Base-by-base conservation (phyloP, 805 yeast genomes). In the Ogataea pini region DNA sequence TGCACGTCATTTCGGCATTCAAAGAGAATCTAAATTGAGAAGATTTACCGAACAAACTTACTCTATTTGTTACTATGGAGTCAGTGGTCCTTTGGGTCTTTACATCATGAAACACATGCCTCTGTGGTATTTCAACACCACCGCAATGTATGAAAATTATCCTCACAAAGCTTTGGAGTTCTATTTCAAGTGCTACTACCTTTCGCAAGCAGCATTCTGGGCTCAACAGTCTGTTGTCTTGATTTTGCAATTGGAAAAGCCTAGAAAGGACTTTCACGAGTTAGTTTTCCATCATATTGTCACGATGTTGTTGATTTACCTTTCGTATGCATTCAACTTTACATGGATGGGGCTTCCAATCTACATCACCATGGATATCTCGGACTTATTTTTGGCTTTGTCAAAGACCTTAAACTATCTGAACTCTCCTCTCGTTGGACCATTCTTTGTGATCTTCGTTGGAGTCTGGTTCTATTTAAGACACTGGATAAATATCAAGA, bases 181-280 rank as follows among this genome's bases (percentile, higher is more conserved):
- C 51, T 72, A 76, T 48, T 86, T 86, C 73, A 94, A 94, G 71
- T 67, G 82, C 12, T 94, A 86, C 64, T 94, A 94, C 66, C 73
- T 94, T 52, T 82, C 87, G 36, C 98, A 94, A 72, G 97, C 98
- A 5, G 86, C 97, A 4, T 94, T 89, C 69, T 94, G 99, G 99
- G 83, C 90, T 18, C 99, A 94, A 72, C 99, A 94, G 71, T 84
- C 95, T 1, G 82, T 87, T 34, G 86, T 94, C 27, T 74, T 94
- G 54, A 71, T 82, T 39, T 75, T 94, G 54, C 96, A 86, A 67
- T 76, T 94, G 51, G 99, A 94, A 69, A 89, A 89, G 67, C 98
- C 97, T 49, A 80, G 99, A 68, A 91, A 90, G 69, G 99, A 94
- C 67, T 91, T 83, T 70, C 73, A 83, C 59, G 99, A 94, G 69